Evolutionary conservation across 192 early-diverging fungal genomes (phyloP).

Genomic region (Coemansia sp.): DNA sequence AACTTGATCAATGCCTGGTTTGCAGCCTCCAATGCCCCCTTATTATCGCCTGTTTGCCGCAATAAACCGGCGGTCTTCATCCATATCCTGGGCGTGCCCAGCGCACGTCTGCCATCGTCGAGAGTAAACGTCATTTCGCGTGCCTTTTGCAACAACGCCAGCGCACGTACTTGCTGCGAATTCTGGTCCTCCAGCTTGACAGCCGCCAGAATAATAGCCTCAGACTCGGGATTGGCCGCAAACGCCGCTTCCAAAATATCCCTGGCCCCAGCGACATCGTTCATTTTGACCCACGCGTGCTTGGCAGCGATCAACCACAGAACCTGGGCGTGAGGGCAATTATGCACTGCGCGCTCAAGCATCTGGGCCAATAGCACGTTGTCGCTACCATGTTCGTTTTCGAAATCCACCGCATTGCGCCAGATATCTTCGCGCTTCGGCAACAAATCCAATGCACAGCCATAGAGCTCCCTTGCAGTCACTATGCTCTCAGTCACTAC

Average conservation of each 20-base stretch:
- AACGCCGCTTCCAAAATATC: conserved; percentile 84
- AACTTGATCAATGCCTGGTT: conserved; percentile 69
- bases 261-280: conserved; percentile 82
- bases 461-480: conserved; percentile 88
- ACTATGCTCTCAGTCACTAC: conserved; percentile 65
- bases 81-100: conserved; percentile 86
- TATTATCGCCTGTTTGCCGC: conserved; percentile 68
- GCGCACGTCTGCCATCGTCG: conserved; percentile 33
- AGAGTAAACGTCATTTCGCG: conserved; percentile 37
- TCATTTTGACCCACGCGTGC: conserved; percentile 80
- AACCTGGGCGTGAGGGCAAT: conserved; percentile 89
- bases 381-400: conserved; percentile 76
- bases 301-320: conserved; percentile 98
- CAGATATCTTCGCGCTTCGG: conserved; percentile 84
- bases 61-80: conserved; percentile 93
- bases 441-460: conserved; percentile 72
- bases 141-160: conserved; percentile 73
- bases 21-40: conserved; percentile 68
- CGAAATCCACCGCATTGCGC: conserved; percentile 82
- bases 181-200: conserved; percentile 95
- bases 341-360: conserved; percentile 80
- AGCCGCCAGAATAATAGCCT: conserved; percentile 93
- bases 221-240: conserved; percentile 86
- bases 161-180: conserved; percentile 75
- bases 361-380: conserved; percentile 70